Evolutionary conservation across 176 grass and related monocot species (phyloP).

Genomic region (Paspalum notatum): DNA sequence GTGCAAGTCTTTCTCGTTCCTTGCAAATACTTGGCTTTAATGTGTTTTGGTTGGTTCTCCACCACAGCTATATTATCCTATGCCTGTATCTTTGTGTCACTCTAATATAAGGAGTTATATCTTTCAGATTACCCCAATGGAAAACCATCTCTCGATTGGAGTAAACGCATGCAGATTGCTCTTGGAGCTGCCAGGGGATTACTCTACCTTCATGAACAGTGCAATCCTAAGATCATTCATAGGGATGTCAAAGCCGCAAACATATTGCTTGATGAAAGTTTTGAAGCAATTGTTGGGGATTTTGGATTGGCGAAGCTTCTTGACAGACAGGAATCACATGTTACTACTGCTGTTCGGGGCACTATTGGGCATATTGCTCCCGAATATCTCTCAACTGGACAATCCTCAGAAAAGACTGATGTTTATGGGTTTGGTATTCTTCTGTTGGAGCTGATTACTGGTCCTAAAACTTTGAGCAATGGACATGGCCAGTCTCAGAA

Average conservation of each 20-base stretch:
- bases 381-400: constrained; percentile 95
- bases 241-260: constrained; percentile 98
- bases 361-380: constrained; percentile 97
- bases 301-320: constrained; percentile 97
- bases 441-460: constrained; percentile 86
- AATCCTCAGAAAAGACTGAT: constrained; percentile 94
- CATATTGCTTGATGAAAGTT: constrained; percentile 89
- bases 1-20: not conserved
- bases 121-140: constrained; percentile 67
- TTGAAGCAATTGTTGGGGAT: constrained; percentile 93
- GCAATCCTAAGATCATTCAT: constrained; percentile 97
- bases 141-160: constrained; percentile 86
- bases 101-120: constrained; percentile 17
- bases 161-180: constrained; percentile 81
- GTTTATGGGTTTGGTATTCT: constrained; percentile 99
- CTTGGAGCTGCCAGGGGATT: constrained; percentile 87
- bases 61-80: not conserved
- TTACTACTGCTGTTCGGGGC: constrained; percentile 91
- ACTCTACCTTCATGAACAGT: constrained; percentile 95
- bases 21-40: not conserved
- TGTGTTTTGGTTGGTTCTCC: constrained; percentile 26
- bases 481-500: constrained; percentile 82
- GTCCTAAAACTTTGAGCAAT: constrained; percentile 78
- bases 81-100: not conserved
- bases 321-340: constrained; percentile 88